Evolutionary conservation across 1,139 yeast genomes (phyloP), one percentile per base, ranked within the genome.

Genomic region (Candida smagusa): DNA sequence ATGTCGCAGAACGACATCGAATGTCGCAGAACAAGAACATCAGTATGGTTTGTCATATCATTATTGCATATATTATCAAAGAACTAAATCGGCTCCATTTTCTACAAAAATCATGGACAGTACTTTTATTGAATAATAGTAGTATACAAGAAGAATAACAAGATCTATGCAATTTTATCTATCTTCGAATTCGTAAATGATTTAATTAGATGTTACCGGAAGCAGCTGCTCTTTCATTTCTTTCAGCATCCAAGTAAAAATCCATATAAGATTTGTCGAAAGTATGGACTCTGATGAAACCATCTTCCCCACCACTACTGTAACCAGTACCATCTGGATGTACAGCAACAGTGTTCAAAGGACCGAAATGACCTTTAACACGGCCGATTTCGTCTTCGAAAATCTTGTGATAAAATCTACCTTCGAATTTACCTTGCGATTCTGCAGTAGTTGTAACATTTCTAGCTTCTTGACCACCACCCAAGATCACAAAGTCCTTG

Each of bases 381-480:
- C 97, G 84, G 49, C 98, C 98, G 53, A 92, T 82, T 63, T 90
- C 97, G 59, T 92, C 97, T 61, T 84, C 84, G 62, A 90, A 92
- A 43, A 92, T 78, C 70, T 92, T 92, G 68, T 94, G 97, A 69
- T 84, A 89, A 63, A 92, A 86, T 68, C 96, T 80, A 31, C 97
- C 95, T 69, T 92, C 98, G 64, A 92, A 92, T 61, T 88, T 88
- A 71, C 98, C 98, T 65, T 92, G 96, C 38, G 86, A 77, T 46
- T 94, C 84, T 33, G 94, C 79, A 30, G 97, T 89, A 22, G 97
- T 92, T 33, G 99, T 92, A 61, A 92, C 99, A 63, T 90, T 95
- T 66, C 90, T 81, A 30, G 98, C 98, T 60, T 90, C 97, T 72
- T 92, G 98, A 79, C 99, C 99, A 68, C 99, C 99, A 40, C 98